Evolutionary conservation across 1,284 basidiomycete species (phyloP).

Genomic region (Moesziomyces aphidis): DNA sequence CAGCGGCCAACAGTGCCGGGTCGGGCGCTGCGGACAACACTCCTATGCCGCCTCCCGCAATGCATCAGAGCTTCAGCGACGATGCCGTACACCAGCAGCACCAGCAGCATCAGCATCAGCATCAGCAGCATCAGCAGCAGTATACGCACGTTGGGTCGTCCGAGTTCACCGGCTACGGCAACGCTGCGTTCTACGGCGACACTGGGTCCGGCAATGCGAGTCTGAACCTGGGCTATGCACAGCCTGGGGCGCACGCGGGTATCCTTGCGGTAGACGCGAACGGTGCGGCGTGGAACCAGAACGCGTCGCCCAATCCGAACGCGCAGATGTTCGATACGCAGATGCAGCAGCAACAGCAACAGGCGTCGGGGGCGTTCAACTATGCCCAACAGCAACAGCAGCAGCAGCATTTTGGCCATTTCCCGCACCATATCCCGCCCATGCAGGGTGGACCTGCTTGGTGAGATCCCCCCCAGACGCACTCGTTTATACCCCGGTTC

Average conservation of each 20-base stretch:
- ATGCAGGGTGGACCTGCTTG: constrained; percentile 6
- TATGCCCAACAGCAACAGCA: constrained; percentile 12
- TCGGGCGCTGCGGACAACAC: neutral
- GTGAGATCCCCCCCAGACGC: constrained; percentile 1
- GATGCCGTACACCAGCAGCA: constrained; percentile 31
- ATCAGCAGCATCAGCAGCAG: constrained; percentile 45
- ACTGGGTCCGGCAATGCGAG: constrained; percentile 1
- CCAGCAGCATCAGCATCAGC: constrained; percentile 52
- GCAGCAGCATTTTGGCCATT: constrained; percentile 31
- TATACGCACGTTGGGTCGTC: constrained; percentile 35
- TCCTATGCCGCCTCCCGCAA: constrained; percentile 28
- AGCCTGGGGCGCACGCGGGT: neutral
- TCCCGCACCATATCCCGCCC: constrained; percentile 30
- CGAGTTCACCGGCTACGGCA: constrained; percentile 23
- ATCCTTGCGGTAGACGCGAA: constrained; percentile 17
- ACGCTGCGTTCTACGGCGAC: constrained; percentile 20
- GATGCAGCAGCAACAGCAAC: constrained; percentile 16
- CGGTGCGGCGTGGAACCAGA: constrained; percentile 27
- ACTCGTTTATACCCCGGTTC: neutral
- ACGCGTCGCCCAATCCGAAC: constrained; percentile 16
- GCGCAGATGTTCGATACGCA: constrained; percentile 28
- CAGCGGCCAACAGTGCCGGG: neutral
- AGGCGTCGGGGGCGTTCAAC: constrained; percentile 5
- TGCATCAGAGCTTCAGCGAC: constrained; percentile 43
- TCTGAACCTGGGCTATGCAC: constrained; percentile 11